A percentile compares a stretch with the other conserved stretches of the same genome.
phyloP scores from a whole-genome alignment of 345 rosid genomes.

The Gossypioides kirkii region DNA sequence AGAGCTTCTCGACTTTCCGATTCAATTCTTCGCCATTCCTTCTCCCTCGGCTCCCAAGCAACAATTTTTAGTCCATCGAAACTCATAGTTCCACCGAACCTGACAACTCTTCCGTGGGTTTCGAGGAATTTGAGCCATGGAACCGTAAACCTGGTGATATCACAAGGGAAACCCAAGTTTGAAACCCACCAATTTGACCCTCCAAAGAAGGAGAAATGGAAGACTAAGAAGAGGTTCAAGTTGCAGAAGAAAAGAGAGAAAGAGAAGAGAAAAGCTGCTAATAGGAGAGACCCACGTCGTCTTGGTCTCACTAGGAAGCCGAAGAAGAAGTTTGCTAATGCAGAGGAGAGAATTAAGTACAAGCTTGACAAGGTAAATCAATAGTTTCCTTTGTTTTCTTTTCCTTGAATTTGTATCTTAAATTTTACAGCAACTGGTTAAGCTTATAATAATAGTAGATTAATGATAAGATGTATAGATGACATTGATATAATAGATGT shows the following conservation, averaged over 20 bases:
- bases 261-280: constrained; percentile 73
- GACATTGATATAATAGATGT: not conserved
- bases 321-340: constrained; percentile 59
- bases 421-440: not conserved
- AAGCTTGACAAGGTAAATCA: constrained; percentile 73
- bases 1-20: constrained; percentile 30
- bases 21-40: constrained; percentile 16
- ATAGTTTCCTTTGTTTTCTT: not conserved
- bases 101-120: constrained; percentile 24
- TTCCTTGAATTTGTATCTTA: not conserved
- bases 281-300: constrained; percentile 70
- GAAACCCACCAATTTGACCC: constrained; percentile 64
- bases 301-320: constrained; percentile 64
- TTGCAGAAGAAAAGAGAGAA: constrained; percentile 72
- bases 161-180: constrained; percentile 87
- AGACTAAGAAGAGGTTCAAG: constrained; percentile 67
- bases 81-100: constrained; percentile 14
- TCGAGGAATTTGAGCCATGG: constrained; percentile 59
- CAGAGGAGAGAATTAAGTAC: constrained; percentile 65
- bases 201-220: constrained; percentile 85
- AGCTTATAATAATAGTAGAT: not conserved
- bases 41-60: constrained; percentile 18
- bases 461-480: not conserved
- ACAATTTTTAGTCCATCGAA: constrained; percentile 15
- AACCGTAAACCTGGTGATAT: constrained; percentile 63